phyloP scores from a whole-genome alignment of 208 protist species.

The Acanthamoeba rhysodes region DNA sequence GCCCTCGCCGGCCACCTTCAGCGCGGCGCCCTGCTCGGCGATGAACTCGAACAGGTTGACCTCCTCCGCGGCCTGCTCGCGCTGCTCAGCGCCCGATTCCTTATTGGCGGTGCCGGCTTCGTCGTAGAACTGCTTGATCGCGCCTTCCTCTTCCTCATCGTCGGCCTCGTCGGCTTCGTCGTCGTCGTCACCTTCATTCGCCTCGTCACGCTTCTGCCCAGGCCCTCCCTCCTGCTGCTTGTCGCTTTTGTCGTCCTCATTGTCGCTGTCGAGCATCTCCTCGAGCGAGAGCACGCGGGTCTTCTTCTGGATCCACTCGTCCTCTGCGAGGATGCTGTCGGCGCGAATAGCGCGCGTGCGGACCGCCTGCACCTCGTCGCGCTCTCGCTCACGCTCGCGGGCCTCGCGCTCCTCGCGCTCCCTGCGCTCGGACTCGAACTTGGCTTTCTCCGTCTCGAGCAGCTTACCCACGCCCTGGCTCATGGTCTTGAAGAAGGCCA shows the following conservation, averaged over 20 bases:
- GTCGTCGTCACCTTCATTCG: neutral
- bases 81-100: neutral
- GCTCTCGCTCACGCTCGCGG: neutral
- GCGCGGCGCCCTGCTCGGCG: slow-evolving; percentile 11
- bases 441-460: slow-evolving; percentile 49
- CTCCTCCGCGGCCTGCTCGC: neutral
- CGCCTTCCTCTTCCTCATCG: slow-evolving; percentile 10
- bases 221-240: neutral
- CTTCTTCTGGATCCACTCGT: slow-evolving; percentile 63
- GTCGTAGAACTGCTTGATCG: slow-evolving; percentile 22
- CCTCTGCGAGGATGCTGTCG: slow-evolving; percentile 51
- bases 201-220: neutral
- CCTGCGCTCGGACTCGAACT: slow-evolving; percentile 34
- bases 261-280: slow-evolving; percentile 38
- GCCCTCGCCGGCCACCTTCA: neutral
- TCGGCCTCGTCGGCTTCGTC: neutral
- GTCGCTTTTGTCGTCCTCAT: neutral
- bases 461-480: slow-evolving; percentile 55
- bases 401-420: neutral
- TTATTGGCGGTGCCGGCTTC: neutral
- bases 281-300: slow-evolving; percentile 19
- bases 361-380: neutral
- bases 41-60: slow-evolving; percentile 68
- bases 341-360: slow-evolving; percentile 39
- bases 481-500: slow-evolving; percentile 66